Evolutionary conservation across 1,139 yeast species (phyloP), one percentile per base, ranked within the genome.

Genomic region (Suhomyces coccinellae): DNA sequence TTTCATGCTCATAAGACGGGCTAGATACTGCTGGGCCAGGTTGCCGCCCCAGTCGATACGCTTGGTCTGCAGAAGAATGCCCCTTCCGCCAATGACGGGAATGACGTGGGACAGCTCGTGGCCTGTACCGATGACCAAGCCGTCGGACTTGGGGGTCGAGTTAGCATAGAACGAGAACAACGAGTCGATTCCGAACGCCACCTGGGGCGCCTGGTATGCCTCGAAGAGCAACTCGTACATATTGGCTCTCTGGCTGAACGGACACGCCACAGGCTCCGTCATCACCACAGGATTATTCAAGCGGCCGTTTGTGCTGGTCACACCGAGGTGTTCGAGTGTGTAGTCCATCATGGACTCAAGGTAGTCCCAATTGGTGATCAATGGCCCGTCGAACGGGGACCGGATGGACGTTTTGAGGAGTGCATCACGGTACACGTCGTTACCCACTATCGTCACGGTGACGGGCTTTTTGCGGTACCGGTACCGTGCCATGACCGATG

Each of bases 41-140:
- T 80, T 79, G 7, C 97, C 98, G 45, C 98, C 99, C 88, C 95
- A 89, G 59, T 89, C 91, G 36, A 95, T 80, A 56, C 98, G 73
- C 57, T 89, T 91, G 2, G 93, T 74, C 49, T 84, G 85, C 38
- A 78, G 69, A 43, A 89, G 64, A 3, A 84, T 55, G 0, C 95
- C 95, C 46, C 69, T 71, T 0, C 90, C 88, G 16, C 78, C 62
- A 1, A 87, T 52, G 2, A 93, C 89, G 0, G 99, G 99, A 13
- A 93, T 82, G 0, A 93, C 68, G 56, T 84, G 85, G 0, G 97
- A 87, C 51, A 88, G 79, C 57, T 90, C 95, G 61, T 89, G 79
- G 1, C 96, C 97, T 5, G 90, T 75, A 10, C 89, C 85, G 29
- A 95, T 76, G 1, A 91, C 89, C 28, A 95, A 60, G 1, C 97